Conservation (phyloP, 2,329 filamentous ascomycete genomes). For the Bipolaris oryzae region DNA sequence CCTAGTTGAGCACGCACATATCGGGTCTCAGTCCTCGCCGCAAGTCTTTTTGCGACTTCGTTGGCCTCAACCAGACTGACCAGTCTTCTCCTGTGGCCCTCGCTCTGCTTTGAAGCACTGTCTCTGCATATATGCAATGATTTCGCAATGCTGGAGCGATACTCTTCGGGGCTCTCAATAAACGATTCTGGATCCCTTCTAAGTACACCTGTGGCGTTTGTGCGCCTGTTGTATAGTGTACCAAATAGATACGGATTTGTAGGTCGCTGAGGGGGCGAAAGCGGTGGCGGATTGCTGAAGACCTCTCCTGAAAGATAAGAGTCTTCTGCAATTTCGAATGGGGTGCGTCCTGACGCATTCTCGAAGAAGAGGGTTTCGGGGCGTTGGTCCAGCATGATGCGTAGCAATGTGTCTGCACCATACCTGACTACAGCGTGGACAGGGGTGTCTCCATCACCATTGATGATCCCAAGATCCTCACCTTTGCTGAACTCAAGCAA, state of each 20-base stretch:
- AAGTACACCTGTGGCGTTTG: neutral
- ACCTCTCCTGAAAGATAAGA: conserved; percentile 51
- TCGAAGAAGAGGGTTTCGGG: conserved; percentile 70
- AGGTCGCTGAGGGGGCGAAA: neutral
- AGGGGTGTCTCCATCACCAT: conserved; percentile 68
- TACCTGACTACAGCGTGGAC: conserved; percentile 63
- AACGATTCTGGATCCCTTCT: conserved; percentile 26
- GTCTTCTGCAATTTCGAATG: conserved; percentile 70
- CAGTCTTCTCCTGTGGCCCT: conserved; percentile 56
- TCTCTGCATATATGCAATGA: conserved; percentile 50
- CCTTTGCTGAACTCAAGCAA: conserved; percentile 51
- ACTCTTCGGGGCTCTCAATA: conserved; percentile 12
- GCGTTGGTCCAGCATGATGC: conserved; percentile 60
- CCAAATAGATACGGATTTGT: neutral
- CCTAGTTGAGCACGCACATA: no score
- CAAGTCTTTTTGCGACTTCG: conserved; percentile 62
- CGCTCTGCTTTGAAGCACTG: conserved; percentile 29
- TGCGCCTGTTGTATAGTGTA: neutral
- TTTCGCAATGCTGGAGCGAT: conserved; percentile 14
- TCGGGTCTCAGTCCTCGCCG: conserved; percentile 62
- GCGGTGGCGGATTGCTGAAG: conserved; percentile 24
- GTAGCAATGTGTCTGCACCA: conserved; percentile 47
- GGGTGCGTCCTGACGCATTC: conserved; percentile 77
- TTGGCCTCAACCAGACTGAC: conserved; percentile 66
- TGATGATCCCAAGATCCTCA: conserved; percentile 62